Conservation (phyloP, 192 early-diverging fungal genomes). For the Entomortierella parvispora region DNA sequence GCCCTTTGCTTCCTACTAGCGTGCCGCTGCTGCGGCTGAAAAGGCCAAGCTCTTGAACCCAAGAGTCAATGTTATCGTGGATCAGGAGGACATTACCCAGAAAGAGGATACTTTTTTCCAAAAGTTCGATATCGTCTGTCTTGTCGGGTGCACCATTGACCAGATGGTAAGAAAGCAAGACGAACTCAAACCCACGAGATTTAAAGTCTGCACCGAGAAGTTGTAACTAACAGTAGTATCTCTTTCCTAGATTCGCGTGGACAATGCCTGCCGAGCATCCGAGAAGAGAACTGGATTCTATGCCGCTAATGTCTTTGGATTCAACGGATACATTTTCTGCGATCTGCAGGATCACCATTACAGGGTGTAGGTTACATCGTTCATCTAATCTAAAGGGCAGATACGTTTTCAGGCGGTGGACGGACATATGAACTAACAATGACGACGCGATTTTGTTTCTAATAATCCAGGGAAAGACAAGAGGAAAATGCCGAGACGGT, state of each 20-base stretch:
- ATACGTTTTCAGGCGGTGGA: neutral
- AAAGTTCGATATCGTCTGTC: conserved; percentile 77
- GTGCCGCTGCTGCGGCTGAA: conserved; percentile 69
- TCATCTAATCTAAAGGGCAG: neutral
- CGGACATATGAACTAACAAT: conserved; percentile 24
- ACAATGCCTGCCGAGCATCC: conserved; percentile 68
- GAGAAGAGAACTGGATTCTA: conserved; percentile 76
- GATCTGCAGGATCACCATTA: conserved; percentile 77
- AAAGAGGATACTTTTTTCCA: conserved; percentile 64
- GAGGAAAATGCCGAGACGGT: conserved; percentile 22
- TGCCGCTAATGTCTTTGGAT: conserved; percentile 73
- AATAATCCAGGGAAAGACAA: no score
- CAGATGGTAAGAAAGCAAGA: conserved; percentile 49
- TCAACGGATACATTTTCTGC: conserved; percentile 88
- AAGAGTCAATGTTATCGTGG: conserved; percentile 73
- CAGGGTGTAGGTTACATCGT: conserved; percentile 56
- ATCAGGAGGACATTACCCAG: conserved; percentile 51
- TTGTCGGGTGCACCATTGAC: conserved; percentile 56
- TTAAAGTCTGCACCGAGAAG: neutral
- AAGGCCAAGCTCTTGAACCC: conserved; percentile 84
- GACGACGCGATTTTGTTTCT: no score
- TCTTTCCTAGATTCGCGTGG: conserved; percentile 57
- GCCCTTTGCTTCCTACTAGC: conserved; percentile 51
- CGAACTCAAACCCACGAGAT: neutral
- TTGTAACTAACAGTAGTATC: neutral